A percentile compares a stretch with the other conserved stretches of the same genome.
Evolutionary conservation across 768 basidiomycete genomes (phyloP).

Genomic region (Kwoniella shandongensis): DNA sequence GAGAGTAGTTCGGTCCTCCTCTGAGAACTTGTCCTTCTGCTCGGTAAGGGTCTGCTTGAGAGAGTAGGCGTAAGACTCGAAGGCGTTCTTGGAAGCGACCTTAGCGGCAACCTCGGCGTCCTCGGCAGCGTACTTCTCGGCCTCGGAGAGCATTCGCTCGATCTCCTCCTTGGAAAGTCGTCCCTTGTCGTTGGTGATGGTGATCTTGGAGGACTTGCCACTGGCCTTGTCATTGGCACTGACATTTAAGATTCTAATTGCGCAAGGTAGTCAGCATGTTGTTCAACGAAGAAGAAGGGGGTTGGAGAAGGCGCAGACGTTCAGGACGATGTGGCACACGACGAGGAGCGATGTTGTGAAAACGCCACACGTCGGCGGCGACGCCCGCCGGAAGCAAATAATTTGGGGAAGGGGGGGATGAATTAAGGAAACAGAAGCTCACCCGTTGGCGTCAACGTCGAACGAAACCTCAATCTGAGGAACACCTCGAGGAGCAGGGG

Average conservation of each 20-base stretch:
- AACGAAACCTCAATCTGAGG: constrained; percentile 59
- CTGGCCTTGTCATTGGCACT: constrained; percentile 57
- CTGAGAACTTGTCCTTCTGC: constrained; percentile 49
- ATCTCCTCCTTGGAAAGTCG: constrained; percentile 71
- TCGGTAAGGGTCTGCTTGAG: constrained; percentile 75
- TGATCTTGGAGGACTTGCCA: constrained; percentile 68
- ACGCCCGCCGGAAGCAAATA: too few species aligned
- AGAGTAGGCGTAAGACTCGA: constrained; percentile 95
- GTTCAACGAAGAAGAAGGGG: too few species aligned
- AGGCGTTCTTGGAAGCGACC: constrained; percentile 72
- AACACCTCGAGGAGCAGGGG: constrained; percentile 58
- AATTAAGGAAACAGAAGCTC: constrained; percentile 57
- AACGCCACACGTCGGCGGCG: too few species aligned
- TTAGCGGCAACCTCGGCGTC: constrained; percentile 40
- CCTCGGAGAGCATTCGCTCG: constrained; percentile 61
- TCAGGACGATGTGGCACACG: too few species aligned
- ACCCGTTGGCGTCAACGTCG: constrained; percentile 74
- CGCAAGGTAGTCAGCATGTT: too few species aligned
- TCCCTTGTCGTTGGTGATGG: constrained; percentile 94
- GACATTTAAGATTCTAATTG: constrained; percentile 51
- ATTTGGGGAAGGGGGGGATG: constrained; percentile 62
- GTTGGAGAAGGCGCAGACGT: too few species aligned
- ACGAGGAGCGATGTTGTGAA: too few species aligned
- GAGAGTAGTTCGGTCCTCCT: constrained; percentile 65
- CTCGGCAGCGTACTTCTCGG: constrained; percentile 56